Base-by-base conservation (phyloP, 1,284 basidiomycete genomes). In the Cutaneotrichosporon dermatis region DNA sequence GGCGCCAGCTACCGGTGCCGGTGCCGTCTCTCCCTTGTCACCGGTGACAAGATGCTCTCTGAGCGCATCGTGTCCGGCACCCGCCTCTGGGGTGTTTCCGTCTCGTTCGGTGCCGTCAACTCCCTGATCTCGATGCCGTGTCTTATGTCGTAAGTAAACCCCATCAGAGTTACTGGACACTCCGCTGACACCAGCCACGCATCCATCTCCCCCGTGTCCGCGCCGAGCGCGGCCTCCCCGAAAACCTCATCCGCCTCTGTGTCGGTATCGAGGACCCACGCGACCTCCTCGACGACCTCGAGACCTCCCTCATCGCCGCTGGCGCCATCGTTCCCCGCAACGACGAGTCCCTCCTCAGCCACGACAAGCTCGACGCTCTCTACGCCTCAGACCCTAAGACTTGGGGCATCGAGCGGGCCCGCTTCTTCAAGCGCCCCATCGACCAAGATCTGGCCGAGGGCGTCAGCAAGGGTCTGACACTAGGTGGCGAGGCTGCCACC, bases 41-140 rank as follows among this genome's bases (percentile, higher is more conserved):
- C 96, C 0, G 92, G 88, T 25, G 89, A 93, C 80, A 93, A 92
- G 74, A 86, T 84, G 57, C 76, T 97, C 59, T 94, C 90, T 72
- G 93, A 98, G 79, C 85, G 88, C 61, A 91, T 99, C 63, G 93
- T 99, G 8, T 93, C 89, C 6, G 89, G 88, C 1, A 90, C 95
- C 8, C 84, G 92, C 52, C 81, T 99, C 37, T 99, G 95, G 94
- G 92, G 95, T 39, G 97, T 99, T 73, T 92, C 89, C 65, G 96
- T 99, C 69, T 93, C 90, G 70, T 99, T 99, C 75, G 96, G 96
- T 37, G 94, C 92, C 67, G 94, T 99, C 68, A 99, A 99, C 82
- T 92, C 89, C 73, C 80, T 99, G 74, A 99, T 99, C 79, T 94
- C 91, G 69, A 99, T 99, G 96, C 96, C 96, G 48, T 99, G 96